Base-by-base conservation (phyloP, 805 yeast species). In the Ogataea ganodermae region DNA sequence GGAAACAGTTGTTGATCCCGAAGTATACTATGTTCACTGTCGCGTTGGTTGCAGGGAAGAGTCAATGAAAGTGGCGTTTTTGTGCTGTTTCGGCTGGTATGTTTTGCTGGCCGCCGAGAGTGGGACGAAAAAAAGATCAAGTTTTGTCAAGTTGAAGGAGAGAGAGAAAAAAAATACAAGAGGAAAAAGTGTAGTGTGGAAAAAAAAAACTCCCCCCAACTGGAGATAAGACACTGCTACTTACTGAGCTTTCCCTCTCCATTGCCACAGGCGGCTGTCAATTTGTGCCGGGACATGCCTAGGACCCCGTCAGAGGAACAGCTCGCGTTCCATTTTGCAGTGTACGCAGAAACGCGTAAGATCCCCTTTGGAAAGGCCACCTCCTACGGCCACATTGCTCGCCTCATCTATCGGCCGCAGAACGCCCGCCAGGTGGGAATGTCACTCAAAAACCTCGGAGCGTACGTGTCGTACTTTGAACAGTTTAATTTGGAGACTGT, bases 381-480 rank as follows among this genome's bases (percentile, higher is more conserved):
- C 0, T 74, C 83, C n/a, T 87, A 87, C 55, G 90, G 82, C 2
- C 91, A 85, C 60, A 79, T 87, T 7, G 94, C 94, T 0, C 74
- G 75, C 50, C 65, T 85, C 8, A 70, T 84, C 0, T 76, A 74
- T 24, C 70, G 75, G 42, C 94, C 96, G 0, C 75, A 70, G 42
- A 83, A 85, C 53, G 74, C 94, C 1, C 70, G 96, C 5, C 89
- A 80, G 50, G 94, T 86, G 1, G 96, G 96, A 0, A 75, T 76
- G 26, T 78, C 90, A 0, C 67, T 87, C 49, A 87, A 86, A 63
- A 69, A 76, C 39, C 69, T 80, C 12, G 72, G 74, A 1, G n/a
- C 27, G 2, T 52, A 57, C 42, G 35, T 13, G 7, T 38, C 45
- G 6, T 43, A 31, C 7, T 45, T 56, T 58, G 14, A 45, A 3